These are phyloP conservation scores for Sambucus nigra DNA, from an alignment of 129 eudicot species.

Conservation along the genomic window DNA sequence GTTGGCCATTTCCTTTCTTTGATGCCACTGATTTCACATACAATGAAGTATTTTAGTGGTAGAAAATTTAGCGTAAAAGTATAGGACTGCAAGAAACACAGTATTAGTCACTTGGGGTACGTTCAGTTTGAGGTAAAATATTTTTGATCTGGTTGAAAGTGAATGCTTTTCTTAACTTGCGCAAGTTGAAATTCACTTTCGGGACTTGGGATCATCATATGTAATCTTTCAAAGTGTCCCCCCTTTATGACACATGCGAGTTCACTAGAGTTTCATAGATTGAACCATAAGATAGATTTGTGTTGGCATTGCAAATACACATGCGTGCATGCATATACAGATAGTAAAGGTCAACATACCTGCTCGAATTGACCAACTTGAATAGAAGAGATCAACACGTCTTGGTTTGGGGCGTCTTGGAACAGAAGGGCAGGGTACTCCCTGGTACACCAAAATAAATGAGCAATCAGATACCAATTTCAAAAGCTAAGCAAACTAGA, in stretches of 20 bases:
- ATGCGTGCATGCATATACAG: background rate
- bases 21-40: constrained; percentile 42
- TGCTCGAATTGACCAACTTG: constrained; percentile 86
- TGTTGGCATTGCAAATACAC: background rate
- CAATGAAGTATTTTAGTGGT: background rate
- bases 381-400: constrained; percentile 79
- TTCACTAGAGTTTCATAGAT: background rate
- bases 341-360: constrained; percentile 27
- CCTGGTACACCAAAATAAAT: constrained; percentile 32
- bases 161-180: too few relatives aligned
- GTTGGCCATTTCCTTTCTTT: constrained; percentile 45
- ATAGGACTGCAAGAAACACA: too few relatives aligned
- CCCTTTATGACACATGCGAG: background rate
- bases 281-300: background rate
- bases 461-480: background rate
- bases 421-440: constrained; percentile 48
- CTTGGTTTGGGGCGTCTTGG: constrained; percentile 71
- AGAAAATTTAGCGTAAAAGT: background rate
- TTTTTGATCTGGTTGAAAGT: background rate
- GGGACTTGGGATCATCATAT: too few relatives aligned
- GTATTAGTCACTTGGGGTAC: too few relatives aligned
- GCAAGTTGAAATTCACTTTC: background rate
- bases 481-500: background rate
- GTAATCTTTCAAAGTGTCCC: too few relatives aligned
- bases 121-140: background rate